Evolutionary conservation across 2,329 filamentous ascomycete genomes (phyloP), one percentile per base, ranked within the genome.

Genomic region (Sclerotinia spermophila): DNA sequence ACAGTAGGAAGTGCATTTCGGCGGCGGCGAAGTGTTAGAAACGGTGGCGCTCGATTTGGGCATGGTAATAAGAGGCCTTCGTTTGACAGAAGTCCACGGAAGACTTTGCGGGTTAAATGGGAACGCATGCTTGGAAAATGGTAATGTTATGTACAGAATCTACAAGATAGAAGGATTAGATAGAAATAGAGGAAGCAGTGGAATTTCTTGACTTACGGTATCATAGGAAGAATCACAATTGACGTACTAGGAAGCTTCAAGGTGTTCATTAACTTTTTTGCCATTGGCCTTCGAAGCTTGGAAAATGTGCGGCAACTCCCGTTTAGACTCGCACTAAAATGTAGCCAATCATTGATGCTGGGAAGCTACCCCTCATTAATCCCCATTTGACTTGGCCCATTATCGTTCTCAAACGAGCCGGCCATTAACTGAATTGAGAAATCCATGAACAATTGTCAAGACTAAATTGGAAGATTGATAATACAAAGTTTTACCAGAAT

Each of bases 21-120:
- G 27, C 59, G 58, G 55, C 38, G 82, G 44, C 72, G 73, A 80
- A 62, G 82, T 81, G 73, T 70, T 42, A 48, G 48, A 35, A 69
- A 51, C 13, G 74, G 53, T 21, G 70, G 60, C 8, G 69, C 71
- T 68, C 74, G 75, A 55, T 76, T 67, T 15, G 77, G 77, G 72
- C 80, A 81, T 59, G 75, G 76, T 65, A 79, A 79, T 33, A 77
- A 71, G 71, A 78, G 72, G 73, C 78, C 79, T 77, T 85, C 82
- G 78, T 84, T 84, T 78, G 84, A 83, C 71, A 87, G 80, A 74
- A 89, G 81, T 76, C 84, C 83, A 75, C 86, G 85, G 79, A 87
- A 87, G 75, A 89, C 85, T 79, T 83, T 81, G 79, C 86, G 86
- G 72, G 86, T 87, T 77, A 89, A 82, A 74, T 87, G 86, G 73